These are phyloP conservation scores for Aspergillus affinis DNA, from an alignment of 495 filamentous ascomycete genomes.

Conservation along the genomic window DNA sequence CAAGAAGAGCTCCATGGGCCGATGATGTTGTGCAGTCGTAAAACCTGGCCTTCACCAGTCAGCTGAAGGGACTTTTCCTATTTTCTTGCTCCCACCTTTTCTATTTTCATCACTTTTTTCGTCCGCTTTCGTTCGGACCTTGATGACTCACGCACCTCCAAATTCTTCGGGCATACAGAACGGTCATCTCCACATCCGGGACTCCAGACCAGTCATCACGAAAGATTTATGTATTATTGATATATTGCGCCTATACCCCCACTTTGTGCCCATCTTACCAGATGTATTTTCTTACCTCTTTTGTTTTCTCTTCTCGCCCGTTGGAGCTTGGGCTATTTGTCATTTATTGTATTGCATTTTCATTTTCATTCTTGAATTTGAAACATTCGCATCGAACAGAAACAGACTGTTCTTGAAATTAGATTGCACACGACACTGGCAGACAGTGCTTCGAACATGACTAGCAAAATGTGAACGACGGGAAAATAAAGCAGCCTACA, in stretches of 20 bases:
- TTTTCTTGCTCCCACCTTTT: neutral
- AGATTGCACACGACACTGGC: neutral
- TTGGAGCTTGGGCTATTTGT: neutral
- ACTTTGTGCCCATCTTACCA: neutral
- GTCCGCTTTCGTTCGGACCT: neutral
- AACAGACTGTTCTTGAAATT: constrained; percentile 9
- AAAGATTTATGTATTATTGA: constrained; percentile 22
- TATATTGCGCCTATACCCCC: constrained; percentile 35
- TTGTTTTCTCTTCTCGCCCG: constrained; percentile 36
- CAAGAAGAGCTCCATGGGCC: constrained; percentile 35
- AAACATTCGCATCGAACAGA: constrained; percentile 8
- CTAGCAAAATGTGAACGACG: neutral
- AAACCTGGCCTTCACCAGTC: constrained; percentile 5
- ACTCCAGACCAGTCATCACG: neutral
- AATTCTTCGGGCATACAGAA: neutral
- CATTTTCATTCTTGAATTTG: neutral
- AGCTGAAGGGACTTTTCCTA: neutral
- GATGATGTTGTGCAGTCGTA: constrained; percentile 21
- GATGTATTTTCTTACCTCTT: constrained; percentile 4
- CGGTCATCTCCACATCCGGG: neutral
- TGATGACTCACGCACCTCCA: neutral
- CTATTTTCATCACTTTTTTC: neutral
- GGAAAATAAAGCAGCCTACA: neutral
- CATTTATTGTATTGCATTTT: neutral
- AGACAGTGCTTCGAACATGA: neutral